These are phyloP conservation scores for Malus hybrid DNA, from an alignment of 331 rosid genomes.

Conservation along the genomic window DNA sequence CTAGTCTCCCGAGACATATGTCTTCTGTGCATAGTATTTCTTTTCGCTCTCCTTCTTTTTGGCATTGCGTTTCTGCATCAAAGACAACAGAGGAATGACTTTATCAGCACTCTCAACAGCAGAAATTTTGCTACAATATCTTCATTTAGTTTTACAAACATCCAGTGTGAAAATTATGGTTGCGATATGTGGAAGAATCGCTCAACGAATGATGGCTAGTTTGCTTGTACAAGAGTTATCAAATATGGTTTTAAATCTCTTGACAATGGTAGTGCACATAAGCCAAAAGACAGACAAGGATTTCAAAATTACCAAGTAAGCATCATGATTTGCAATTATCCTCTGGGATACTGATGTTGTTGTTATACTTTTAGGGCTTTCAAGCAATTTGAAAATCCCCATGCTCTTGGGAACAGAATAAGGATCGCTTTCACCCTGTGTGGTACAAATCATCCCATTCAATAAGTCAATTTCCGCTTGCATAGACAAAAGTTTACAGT, in stretches of 20 bases:
- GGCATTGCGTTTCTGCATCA: constrained; percentile 86
- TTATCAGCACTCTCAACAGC: neutral
- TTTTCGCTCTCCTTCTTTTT: constrained; percentile 71
- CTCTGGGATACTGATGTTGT: constrained; percentile 78
- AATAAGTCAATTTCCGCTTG: neutral
- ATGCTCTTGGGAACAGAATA: constrained; percentile 68
- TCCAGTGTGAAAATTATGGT: neutral
- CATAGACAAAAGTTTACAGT: neutral
- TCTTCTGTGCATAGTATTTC: constrained; percentile 80
- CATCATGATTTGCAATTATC: constrained; percentile 91
- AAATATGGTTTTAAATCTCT: neutral
- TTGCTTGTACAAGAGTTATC: neutral
- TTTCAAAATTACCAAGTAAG: constrained; percentile 49
- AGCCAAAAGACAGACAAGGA: neutral
- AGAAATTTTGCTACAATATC: neutral
- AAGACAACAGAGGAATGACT: neutral
- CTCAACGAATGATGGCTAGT: neutral
- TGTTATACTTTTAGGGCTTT: constrained; percentile 78
- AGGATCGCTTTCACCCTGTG: constrained; percentile 65
- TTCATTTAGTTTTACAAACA: neutral
- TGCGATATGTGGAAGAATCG: no score
- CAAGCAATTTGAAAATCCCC: constrained; percentile 78
- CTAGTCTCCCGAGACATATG: constrained; percentile 76
- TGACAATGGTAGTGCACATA: neutral
- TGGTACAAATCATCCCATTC: constrained; percentile 7